Base-by-base conservation (phyloP, 768 basidiomycete species). In the Boletus tylopilopsis region DNA sequence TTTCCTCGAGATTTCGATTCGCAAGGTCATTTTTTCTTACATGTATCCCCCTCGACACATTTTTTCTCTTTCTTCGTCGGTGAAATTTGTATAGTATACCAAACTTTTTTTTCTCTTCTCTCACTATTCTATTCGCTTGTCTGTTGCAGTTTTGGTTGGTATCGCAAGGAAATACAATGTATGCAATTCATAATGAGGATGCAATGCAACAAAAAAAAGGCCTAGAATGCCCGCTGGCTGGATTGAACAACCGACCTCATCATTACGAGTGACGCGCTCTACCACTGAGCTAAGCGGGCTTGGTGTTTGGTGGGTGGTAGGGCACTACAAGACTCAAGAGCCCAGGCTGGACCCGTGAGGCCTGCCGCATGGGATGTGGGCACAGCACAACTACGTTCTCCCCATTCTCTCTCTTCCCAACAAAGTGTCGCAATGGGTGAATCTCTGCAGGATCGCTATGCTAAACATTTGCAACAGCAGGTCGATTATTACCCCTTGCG, bases 221-320 rank as follows among this genome's bases (percentile, higher is more conserved):
- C 3, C 25, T 18, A 12, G n/a, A 34, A 3, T 70, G 69, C 69
- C 69, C 70, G 59, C 64, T 70, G 70, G 68, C 67, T 70, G 69
- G 70, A 70, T 71, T 70, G 70, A 71, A 70, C 70, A 71, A 71
- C 68, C 70, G 69, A 70, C 69, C 69, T 70, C 69, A 70, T 61
- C 69, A 71, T 71, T 68, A 70, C 68, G 66, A 70, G 70, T 64
- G 70, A 63, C 58, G 71, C 70, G 71, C 71, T 72, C 70, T 72
- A 68, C 70, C 71, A 71, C 70, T 71, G 70, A 71, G 70, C 71
- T 71, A 72, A 68, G 59, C 65, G 65, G 65, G 65, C 65, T 41
- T n/a, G n/a, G 13, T 12, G 6, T 6, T 13, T 21, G 2, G 29
- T n/a, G n/a, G n/a, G n/a, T n/a, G n/a, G n/a, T n/a, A n/a, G n/a